Evolutionary conservation across 176 grass and related monocot genomes (phyloP).

Genomic region (Paspalum notatum): DNA sequence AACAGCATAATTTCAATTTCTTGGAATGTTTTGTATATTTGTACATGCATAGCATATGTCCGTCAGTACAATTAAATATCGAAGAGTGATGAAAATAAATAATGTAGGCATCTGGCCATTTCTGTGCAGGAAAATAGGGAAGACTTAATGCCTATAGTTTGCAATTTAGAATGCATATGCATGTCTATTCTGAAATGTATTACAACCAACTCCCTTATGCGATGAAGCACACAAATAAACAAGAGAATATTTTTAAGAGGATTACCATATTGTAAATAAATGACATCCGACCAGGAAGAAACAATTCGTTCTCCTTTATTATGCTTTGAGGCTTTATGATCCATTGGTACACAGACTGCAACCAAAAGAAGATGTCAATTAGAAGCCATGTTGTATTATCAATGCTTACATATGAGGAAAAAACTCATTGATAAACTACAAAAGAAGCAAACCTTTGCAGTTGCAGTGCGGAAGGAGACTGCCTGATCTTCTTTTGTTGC

Average conservation of each 20-base stretch:
- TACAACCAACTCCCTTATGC: not conserved
- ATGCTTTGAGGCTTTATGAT: conserved; percentile 88
- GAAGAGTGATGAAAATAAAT: conserved; percentile 18
- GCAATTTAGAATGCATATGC: not conserved
- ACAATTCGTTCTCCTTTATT: conserved; percentile 89
- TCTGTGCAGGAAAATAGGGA: not conserved
- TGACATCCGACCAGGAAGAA: conserved; percentile 96
- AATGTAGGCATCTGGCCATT: conserved; percentile 10
- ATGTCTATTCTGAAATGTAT: conserved; percentile 5
- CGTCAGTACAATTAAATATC: not conserved
- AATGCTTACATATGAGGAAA: not conserved
- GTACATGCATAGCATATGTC: not conserved
- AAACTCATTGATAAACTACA: conserved; percentile 15
- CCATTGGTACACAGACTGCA: conserved; percentile 96
- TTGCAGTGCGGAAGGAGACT: conserved; percentile 87
- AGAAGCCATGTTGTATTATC: conserved; percentile 27
- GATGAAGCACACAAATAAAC: conserved; percentile 38
- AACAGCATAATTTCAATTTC: not conserved
- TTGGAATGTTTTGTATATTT: not conserved
- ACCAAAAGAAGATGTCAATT: conserved; percentile 39
- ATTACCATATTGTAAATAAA: conserved; percentile 97
- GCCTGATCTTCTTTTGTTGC: conserved; percentile 65
- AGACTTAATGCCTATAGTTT: not conserved
- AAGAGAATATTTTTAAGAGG: conserved; percentile 1
- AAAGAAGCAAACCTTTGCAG: conserved; percentile 68